Evolutionary conservation across 1,284 basidiomycete species (phyloP), one percentile per base, ranked within the genome.

Genomic region (Megacollybia platyphylla): DNA sequence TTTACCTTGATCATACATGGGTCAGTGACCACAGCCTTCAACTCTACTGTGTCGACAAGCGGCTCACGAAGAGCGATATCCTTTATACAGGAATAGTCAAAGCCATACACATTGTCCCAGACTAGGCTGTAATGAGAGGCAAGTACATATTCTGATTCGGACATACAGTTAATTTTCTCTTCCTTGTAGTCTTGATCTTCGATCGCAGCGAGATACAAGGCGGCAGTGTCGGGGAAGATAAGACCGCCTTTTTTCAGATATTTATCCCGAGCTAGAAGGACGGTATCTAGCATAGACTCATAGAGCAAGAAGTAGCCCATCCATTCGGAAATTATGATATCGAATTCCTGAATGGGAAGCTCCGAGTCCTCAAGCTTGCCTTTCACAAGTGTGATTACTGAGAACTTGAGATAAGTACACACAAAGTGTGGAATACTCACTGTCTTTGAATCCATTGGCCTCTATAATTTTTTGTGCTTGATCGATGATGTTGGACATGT

Each of bases 121-220:
- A 97, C 91, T 94, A 54, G 27, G 6, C 42, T 30, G 30, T 51
- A 13, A 38, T 13, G 34, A 37, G 36, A 39, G 35, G 26, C 36
- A 15, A 28, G 43, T 27, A 20, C 41, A 45, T 27, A 24, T 40
- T 9, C 10, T 18, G 39, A 41, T 28, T 29, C 17, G 44, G 27
- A 69, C 85, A 57, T 57, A 93, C 91, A 97, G 64, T 92, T 92
- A 59, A 99, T 99, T 67, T 99, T 99, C 64, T 98, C 94, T 53
- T 98, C 93, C 65, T 98, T 98, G 77, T 99, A 99, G 50, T 98
- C 96, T 57, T 94, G 86, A 62, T 99, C 96, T 64, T 99, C 96
- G 56, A 99, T 97, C 35, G 92, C 96, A 36, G 93, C 93, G 44
- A 99, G 58, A 70, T 88, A 97, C 57, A 99, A 71, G 20, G 80